A percentile compares a stretch with the other conserved stretches of the same genome.
Evolutionary conservation across 1,284 basidiomycete genomes (phyloP).

Genomic region (Somion occarium): DNA sequence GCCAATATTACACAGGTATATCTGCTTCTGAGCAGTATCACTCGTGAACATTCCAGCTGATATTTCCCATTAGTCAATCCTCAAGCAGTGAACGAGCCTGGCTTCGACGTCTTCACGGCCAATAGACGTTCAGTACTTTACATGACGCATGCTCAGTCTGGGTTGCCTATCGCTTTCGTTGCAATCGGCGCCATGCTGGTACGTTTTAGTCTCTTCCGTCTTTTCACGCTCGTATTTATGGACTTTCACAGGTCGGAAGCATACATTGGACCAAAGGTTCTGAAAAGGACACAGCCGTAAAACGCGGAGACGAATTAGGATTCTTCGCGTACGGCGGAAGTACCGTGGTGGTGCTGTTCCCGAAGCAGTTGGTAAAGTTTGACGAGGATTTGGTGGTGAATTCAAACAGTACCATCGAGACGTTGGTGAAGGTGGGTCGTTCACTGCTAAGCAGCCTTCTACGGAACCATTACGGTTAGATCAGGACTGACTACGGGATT

Average conservation of each 20-base stretch:
- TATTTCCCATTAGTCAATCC: conserved; percentile 65
- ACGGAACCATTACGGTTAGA: neutral
- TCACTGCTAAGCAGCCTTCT: conserved; percentile 19
- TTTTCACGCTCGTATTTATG: neutral
- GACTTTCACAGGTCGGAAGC: conserved; percentile 16
- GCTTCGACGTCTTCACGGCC: conserved; percentile 71
- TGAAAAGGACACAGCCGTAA: conserved; percentile 30
- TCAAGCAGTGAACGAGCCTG: conserved; percentile 70
- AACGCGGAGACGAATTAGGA: conserved; percentile 55
- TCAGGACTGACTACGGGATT: too few relatives aligned
- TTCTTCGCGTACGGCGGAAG: conserved; percentile 70
- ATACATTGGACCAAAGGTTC: conserved; percentile 26
- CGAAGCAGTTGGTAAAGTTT: conserved; percentile 51
- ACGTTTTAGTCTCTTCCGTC: conserved; percentile 15
- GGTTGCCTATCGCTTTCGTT: conserved; percentile 48
- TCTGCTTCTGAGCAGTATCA: neutral
- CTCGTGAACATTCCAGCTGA: neutral
- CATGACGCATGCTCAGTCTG: conserved; percentile 41
- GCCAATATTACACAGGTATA: conserved; percentile 56
- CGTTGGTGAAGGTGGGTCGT: conserved; percentile 58
- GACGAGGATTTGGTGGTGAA: conserved; percentile 66
- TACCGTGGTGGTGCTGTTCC: conserved; percentile 66
- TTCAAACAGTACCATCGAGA: conserved; percentile 61
- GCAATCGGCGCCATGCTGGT: conserved; percentile 67
- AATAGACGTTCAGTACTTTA: conserved; percentile 63